Evolutionary conservation across 2,329 filamentous ascomycete species (phyloP).

Genomic region (Chlorencoelia australis): DNA sequence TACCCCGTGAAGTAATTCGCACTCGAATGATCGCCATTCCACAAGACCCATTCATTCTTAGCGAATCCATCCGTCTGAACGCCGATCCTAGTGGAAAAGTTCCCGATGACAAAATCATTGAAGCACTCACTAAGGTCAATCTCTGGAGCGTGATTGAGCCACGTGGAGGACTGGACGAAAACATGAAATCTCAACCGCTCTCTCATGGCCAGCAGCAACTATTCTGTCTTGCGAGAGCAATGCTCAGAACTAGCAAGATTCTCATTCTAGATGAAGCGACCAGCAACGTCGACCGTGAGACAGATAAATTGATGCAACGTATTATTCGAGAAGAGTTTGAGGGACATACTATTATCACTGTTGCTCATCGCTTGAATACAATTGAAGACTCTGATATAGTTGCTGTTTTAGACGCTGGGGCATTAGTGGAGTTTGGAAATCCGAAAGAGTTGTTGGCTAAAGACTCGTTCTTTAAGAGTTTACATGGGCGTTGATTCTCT

Average conservation of each 20-base stretch:
- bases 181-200: constrained; percentile 26
- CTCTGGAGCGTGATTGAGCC: constrained; percentile 8
- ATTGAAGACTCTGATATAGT: constrained; percentile 42
- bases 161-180: constrained; percentile 30
- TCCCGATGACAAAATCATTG: constrained; percentile 7
- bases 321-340: constrained; percentile 43
- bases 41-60: constrained; percentile 44
- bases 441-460: constrained; percentile 2
- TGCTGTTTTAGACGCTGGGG: constrained; percentile 36
- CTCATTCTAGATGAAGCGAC: constrained; percentile 27
- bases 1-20: constrained; percentile 29
- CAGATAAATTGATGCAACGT: constrained; percentile 44
- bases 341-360: constrained; percentile 40
- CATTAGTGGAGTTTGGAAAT: constrained; percentile 8
- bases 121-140: constrained; percentile 8
- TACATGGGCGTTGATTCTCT: too few relatives aligned
- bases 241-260: constrained; percentile 31
- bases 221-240: constrained; percentile 36
- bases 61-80: constrained; percentile 34
- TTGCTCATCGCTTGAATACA: constrained; percentile 31
- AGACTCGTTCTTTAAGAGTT: too few relatives aligned
- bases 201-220: constrained; percentile 40
- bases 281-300: constrained; percentile 30
- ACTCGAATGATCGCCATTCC: constrained; percentile 41
- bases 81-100: constrained; percentile 31